Evolutionary conservation across 345 rosid species (phyloP).

Genomic region (Gossypium bickii): DNA sequence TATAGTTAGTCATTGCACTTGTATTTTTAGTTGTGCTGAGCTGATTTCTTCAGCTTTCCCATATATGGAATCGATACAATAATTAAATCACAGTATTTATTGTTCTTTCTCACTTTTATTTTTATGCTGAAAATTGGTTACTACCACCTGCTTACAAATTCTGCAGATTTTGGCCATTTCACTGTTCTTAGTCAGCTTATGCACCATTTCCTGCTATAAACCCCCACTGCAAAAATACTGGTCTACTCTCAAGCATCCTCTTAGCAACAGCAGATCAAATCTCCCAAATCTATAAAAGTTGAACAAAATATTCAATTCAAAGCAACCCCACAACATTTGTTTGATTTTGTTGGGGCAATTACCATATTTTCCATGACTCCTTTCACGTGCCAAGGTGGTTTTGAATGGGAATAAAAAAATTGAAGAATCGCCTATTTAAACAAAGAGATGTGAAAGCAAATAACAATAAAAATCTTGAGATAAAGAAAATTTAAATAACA

Average conservation of each 20-base stretch:
- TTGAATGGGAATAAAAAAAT: too few relatives aligned
- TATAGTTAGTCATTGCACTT: conserved; percentile 31
- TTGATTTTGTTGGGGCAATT: too few relatives aligned
- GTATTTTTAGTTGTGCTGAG: conserved; percentile 8
- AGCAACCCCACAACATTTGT: neutral
- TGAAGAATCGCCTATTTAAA: too few relatives aligned
- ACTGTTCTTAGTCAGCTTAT: too few relatives aligned
- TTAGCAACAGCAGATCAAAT: neutral
- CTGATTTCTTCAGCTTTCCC: conserved; percentile 1
- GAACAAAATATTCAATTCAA: neutral
- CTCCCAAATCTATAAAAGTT: neutral
- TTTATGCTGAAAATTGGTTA: neutral
- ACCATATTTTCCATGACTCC: too few relatives aligned
- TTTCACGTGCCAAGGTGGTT: too few relatives aligned
- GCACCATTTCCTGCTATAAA: neutral
- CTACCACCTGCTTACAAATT: too few relatives aligned
- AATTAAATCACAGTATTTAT: neutral
- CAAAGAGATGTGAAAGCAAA: too few relatives aligned
- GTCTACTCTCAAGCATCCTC: neutral
- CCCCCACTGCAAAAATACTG: too few relatives aligned
- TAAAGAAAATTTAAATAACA: too few relatives aligned
- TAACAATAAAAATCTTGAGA: too few relatives aligned
- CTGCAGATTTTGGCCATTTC: too few relatives aligned
- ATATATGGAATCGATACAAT: neutral
- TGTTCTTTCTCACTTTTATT: neutral